Base-by-base conservation (phyloP, 176 grass and related monocot genomes). In the Alloteropsis semialata region DNA sequence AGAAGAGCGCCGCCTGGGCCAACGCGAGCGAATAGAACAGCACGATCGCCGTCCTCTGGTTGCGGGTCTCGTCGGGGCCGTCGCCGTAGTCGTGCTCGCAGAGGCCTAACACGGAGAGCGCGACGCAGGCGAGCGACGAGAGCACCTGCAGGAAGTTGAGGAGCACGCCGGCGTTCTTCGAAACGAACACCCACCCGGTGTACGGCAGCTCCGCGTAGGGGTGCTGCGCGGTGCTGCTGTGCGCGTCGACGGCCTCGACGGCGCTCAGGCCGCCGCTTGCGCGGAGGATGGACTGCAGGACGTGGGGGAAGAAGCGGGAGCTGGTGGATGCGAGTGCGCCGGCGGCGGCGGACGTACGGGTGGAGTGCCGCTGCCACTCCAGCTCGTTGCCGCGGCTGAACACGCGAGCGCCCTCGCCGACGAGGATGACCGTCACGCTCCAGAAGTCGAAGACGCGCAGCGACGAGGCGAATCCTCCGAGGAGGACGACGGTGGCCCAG, bases 331-430 rank as follows among this genome's bases (percentile, higher is more conserved):
- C 51, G 33, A 93, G 22, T 12, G 55, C 29, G 11, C 49, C 24
- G 30, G 82, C 76, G 3, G 61, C 64, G 4, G 79, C 54, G 79
- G 79, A 81, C 63, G 79, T 81, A 7, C 17, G 19, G 0, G 93
- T 90, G 43, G 90, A 81, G 65, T 90, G 90, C 77, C 90, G 93
- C 82, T 92, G 90, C 90, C 90, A 95, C 80, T 95, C 90, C 5
- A 95, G 87, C 78, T 95, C 93, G 15, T 95, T 90, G 85, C 90
- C 92, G 50, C 93, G 87, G 82, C 90, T 92, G 37, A 95, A 92
- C 53, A 95, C 92, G n/a, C 90, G 71, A 2, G 88, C 74, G 16
- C 90, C 90, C 71, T 92, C 93, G 72, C 51, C 51, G 22, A 95
- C 57, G 62, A 95, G 87, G 50, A 95, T 88, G 22, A 90, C 16